Conservation (phyloP, 371 early-diverging fungal genomes). For the Lichtheimia corymbifera region DNA sequence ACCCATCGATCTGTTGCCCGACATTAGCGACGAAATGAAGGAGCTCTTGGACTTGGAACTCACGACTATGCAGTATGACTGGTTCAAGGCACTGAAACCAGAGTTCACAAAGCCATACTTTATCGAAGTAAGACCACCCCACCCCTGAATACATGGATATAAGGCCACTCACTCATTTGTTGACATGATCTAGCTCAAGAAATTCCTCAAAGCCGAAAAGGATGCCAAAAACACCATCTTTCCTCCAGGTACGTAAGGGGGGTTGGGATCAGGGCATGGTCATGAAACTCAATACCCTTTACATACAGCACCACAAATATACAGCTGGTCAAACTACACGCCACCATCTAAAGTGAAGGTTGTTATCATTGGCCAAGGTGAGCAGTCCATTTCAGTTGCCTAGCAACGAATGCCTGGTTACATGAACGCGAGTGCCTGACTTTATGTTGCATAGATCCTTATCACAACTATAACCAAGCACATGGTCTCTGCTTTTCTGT, state of each 20-base stretch:
- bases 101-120: slow-evolving; percentile 85
- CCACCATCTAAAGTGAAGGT: slow-evolving; percentile 70
- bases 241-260: slow-evolving; percentile 61
- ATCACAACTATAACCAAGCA: slow-evolving; percentile 92
- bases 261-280: background rate
- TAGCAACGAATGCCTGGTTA: too few relatives aligned
- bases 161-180: background rate
- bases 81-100: slow-evolving; percentile 68
- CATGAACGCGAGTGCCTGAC: slow-evolving; percentile 19
- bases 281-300: background rate
- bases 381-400: background rate
- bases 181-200: slow-evolving; percentile 58
- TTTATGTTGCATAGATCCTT: slow-evolving; percentile 82
- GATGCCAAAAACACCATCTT: slow-evolving; percentile 58
- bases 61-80: slow-evolving; percentile 71
- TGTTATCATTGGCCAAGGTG: slow-evolving; percentile 91
- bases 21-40: slow-evolving; percentile 42
- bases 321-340: slow-evolving; percentile 79
- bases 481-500: slow-evolving; percentile 94
- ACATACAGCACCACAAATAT: slow-evolving; percentile 61
- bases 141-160: background rate
- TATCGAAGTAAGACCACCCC: slow-evolving; percentile 45
- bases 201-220: slow-evolving; percentile 61
- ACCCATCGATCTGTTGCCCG: slow-evolving; percentile 19
- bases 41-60: slow-evolving; percentile 68